A percentile compares a stretch with the other conserved stretches of the same genome.
These are phyloP conservation scores for Xylariaceae sp. DNA, from an alignment of 2,329 filamentous ascomycete species.

Conservation along the genomic window DNA sequence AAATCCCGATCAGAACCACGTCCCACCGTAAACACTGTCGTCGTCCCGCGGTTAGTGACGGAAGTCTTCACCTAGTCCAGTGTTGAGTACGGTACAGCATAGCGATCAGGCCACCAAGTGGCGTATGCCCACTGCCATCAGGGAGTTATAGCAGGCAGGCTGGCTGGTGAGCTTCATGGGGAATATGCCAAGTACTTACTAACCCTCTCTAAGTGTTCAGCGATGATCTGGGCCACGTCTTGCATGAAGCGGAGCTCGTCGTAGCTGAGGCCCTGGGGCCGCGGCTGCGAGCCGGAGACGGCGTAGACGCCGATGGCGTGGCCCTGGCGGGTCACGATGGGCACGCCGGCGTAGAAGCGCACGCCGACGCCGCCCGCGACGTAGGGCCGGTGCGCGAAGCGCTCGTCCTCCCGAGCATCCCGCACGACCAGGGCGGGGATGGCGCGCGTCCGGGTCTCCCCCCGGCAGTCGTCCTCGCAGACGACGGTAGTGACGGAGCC, in stretches of 20 bases:
- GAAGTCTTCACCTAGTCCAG: no score
- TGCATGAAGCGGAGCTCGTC: slow-evolving; percentile 46
- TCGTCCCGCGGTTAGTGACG: slow-evolving; percentile 1
- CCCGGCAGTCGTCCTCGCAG: slow-evolving; percentile 9
- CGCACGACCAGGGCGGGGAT: slow-evolving; percentile 22
- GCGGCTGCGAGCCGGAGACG: slow-evolving; percentile 43
- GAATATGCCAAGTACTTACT: slow-evolving; percentile 24
- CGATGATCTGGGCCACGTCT: slow-evolving; percentile 47
- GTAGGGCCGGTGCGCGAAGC: slow-evolving; percentile 26
- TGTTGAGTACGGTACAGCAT: no score
- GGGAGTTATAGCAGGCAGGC: neutral
- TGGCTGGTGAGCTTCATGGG: neutral
- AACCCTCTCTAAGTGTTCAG: slow-evolving; percentile 54
- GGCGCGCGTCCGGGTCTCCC: slow-evolving; percentile 6
- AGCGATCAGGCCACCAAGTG: no score
- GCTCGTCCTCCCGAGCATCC: slow-evolving; percentile 24
- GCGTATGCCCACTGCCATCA: no score
- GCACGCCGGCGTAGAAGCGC: slow-evolving; percentile 40
- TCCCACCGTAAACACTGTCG: slow-evolving; percentile 9
- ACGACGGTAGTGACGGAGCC: slow-evolving; percentile 3
- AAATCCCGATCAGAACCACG: slow-evolving; percentile 16
- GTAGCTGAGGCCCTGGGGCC: slow-evolving; percentile 36
- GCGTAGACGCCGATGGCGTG: slow-evolving; percentile 54
- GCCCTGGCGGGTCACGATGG: slow-evolving; percentile 46
- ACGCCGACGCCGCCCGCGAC: slow-evolving; percentile 24